Evolutionary conservation across 2,329 filamentous ascomycete genomes (phyloP), one percentile per base, ranked within the genome.

Genomic region (Diaporthe destruens): DNA sequence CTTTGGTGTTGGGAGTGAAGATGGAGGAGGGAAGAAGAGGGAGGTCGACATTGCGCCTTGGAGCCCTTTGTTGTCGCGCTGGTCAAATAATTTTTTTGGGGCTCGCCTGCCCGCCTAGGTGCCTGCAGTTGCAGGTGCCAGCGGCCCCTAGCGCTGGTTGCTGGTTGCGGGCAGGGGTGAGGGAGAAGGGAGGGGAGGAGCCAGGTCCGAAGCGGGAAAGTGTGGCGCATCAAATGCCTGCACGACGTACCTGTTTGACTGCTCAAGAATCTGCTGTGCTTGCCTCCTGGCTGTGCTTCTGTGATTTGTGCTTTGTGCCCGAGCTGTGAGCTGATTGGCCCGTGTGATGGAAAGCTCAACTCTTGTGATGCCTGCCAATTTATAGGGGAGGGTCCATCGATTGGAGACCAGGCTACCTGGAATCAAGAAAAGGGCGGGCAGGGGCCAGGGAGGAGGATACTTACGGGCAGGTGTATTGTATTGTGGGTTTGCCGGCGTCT

Each of bases 51-150:
- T 77, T 76, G 77, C 76, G 76, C 74, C 75, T 75, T 51, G 61
- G 61, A 66, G 61, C 61, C 74, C 69, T 75, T 77, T 76, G 76
- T 72, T 72, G 76, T 75, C 78, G 76, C 76, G 78, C 76, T 61
- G 71, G 67, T 75, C 76, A 78, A 81, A 80, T 81, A 82, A 79
- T 80, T 80, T 81, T 80, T 80, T 76, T 67, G 61, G 59, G 74
- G 72, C 69, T 56, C 55, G 56, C 44, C 56, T 66, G 56, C 55
- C 70, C 18, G 69, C 25, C 68, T 34, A 32, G 69, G 49, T 71
- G 69, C 69, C 53, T 53, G 69, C 68, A 66, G 61, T 66, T 66
- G 61, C 61, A 66, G 61, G 61, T 29, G 61, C 47, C 47, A 53
- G 61, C 61, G n/a, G 44, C 44, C 47, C 61, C 61, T 53, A 14